Percentiles rank a stretch among this genome's conserved stretches.
These are phyloP conservation scores for Entomortierella beljakovae DNA, from an alignment of 192 early-diverging fungal genomes.

Conservation along the genomic window DNA sequence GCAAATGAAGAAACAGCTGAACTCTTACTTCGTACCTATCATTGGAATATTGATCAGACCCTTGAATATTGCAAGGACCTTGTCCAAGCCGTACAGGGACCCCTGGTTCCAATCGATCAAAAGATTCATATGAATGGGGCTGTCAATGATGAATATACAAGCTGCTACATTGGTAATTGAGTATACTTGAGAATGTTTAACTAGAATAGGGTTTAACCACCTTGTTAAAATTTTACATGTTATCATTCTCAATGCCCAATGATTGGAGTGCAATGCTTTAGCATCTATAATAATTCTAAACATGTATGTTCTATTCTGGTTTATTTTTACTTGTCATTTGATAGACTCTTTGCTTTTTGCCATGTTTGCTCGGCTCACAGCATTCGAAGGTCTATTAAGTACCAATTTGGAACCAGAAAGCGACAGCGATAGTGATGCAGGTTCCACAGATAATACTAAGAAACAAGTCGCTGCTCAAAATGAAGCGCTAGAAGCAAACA, in stretches of 20 bases:
- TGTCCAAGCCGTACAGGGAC: constrained; percentile 47
- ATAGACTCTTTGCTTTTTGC: constrained; percentile 70
- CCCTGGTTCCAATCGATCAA: constrained; percentile 36
- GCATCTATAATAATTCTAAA: not conserved
- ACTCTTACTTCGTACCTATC: constrained; percentile 38
- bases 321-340: constrained; percentile 6
- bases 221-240: too few relatives aligned
- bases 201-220: constrained; percentile 9
- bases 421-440: constrained; percentile 47
- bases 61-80: constrained; percentile 50
- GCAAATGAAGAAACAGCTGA: constrained; percentile 52
- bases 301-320: not conserved
- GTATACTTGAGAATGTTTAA: constrained; percentile 7
- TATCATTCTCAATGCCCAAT: too few relatives aligned
- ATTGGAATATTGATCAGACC: constrained; percentile 47
- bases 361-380: constrained; percentile 70
- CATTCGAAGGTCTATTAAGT: constrained; percentile 70
- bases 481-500: constrained; percentile 36
- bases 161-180: constrained; percentile 71
- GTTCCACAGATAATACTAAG: not conserved
- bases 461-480: constrained; percentile 21
- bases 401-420: constrained; percentile 56
- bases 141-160: constrained; percentile 70
- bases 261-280: too few relatives aligned
- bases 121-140: constrained; percentile 57